Evolutionary conservation across 1,284 basidiomycete species (phyloP).

Genomic region (Neonothopanus nambi): DNA sequence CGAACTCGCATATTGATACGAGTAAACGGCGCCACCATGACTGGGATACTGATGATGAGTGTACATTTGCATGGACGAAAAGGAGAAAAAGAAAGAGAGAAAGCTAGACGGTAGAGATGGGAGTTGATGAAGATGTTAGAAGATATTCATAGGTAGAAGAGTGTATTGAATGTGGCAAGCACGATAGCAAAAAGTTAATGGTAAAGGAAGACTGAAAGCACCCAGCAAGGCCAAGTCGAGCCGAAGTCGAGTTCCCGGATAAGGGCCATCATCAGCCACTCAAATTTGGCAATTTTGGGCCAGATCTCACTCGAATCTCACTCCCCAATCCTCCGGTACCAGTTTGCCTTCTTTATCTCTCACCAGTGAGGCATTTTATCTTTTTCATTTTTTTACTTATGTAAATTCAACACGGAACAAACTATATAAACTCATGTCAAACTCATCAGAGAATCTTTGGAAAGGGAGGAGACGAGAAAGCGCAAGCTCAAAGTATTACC

Average conservation of each 20-base stretch:
- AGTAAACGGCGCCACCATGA: not conserved
- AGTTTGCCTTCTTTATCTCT: too few species aligned
- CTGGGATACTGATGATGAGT: not conserved
- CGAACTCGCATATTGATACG: not conserved
- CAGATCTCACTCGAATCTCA: not conserved
- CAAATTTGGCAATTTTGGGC: not conserved
- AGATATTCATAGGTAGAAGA: slow-evolving; percentile 8
- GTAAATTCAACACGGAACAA: too few species aligned
- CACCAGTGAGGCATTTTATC: too few species aligned
- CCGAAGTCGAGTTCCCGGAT: not conserved
- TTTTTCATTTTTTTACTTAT: too few species aligned
- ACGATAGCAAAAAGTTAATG: not conserved
- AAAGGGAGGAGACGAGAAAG: too few species aligned
- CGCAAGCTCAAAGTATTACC: too few species aligned
- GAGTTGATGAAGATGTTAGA: not conserved
- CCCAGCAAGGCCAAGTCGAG: not conserved
- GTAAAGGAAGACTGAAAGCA: not conserved
- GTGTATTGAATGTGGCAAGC: not conserved
- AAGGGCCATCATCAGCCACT: not conserved
- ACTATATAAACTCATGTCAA: too few species aligned
- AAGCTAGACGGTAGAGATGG: not conserved
- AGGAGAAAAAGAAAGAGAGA: not conserved
- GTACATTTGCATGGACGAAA: not conserved
- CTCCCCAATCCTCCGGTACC: slow-evolving; percentile 1
- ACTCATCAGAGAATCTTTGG: too few species aligned